Evolutionary conservation across 2,329 filamentous ascomycete genomes (phyloP).

Genomic region (Diaporthe nobilis): DNA sequence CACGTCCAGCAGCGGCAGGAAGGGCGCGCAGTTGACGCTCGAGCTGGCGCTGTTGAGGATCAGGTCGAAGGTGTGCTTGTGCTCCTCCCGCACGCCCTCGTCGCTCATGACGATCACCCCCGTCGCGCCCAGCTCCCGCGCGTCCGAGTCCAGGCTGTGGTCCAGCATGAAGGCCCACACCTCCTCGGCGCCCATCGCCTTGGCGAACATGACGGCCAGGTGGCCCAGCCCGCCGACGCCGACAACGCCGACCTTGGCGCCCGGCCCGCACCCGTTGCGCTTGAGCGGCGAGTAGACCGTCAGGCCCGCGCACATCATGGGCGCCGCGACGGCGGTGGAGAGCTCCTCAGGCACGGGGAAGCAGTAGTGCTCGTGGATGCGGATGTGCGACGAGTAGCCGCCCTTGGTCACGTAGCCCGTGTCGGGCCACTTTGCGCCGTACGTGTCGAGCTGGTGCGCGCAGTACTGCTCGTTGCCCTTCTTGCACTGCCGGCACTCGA

Average conservation of each 20-base stretch:
- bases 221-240: constrained; percentile 82
- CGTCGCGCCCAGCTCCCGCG: constrained; percentile 70
- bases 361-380: constrained; percentile 79
- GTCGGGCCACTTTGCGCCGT: constrained; percentile 67
- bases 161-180: constrained; percentile 73
- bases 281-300: constrained; percentile 85
- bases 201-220: constrained; percentile 78
- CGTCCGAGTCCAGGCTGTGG: constrained; percentile 72
- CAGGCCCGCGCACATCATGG: constrained; percentile 88
- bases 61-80: constrained; percentile 78
- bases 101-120: constrained; percentile 72
- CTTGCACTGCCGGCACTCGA: constrained; percentile 75
- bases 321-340: constrained; percentile 73
- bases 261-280: constrained; percentile 80
- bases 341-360: constrained; percentile 84
- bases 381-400: constrained; percentile 59
- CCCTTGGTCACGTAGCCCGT: constrained; percentile 71
- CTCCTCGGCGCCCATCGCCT: constrained; percentile 72
- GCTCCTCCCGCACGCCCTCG: constrained; percentile 69
- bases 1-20: constrained; percentile 85
- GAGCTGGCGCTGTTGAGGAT: constrained; percentile 82
- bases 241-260: constrained; percentile 83
- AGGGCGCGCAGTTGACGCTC: constrained; percentile 77
- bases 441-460: constrained; percentile 71
- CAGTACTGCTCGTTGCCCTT: constrained; percentile 79